Evolutionary conservation across 257 asterid genomes (phyloP).

Genomic region (Fraxinus anomala): DNA sequence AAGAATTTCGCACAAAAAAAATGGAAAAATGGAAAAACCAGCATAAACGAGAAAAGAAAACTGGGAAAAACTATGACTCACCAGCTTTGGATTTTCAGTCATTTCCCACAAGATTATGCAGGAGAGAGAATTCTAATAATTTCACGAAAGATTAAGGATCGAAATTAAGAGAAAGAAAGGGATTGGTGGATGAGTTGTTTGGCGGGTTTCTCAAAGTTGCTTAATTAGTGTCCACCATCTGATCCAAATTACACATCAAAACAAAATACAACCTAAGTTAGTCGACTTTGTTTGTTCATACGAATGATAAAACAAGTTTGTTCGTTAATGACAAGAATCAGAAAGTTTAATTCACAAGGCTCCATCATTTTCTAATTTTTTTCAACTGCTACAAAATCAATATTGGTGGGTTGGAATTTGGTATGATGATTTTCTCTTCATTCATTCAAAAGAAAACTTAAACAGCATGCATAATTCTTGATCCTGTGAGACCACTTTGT

Average conservation of each 20-base stretch:
- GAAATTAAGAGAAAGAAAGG: slow-evolving; percentile 13
- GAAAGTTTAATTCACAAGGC: slow-evolving; percentile 14
- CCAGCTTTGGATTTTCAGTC: slow-evolving; percentile 41
- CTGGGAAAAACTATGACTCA: slow-evolving; percentile 21
- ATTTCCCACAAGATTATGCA: slow-evolving; percentile 7
- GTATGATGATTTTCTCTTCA: neutral
- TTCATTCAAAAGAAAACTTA: neutral
- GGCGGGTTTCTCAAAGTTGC: slow-evolving; percentile 27
- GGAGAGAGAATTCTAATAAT: neutral
- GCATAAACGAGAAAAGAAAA: neutral
- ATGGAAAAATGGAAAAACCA: neutral
- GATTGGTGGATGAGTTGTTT: slow-evolving; percentile 22
- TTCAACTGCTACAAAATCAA: neutral
- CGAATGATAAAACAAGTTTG: too few species aligned
- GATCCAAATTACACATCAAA: slow-evolving; percentile 26
- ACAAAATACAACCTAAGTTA: slow-evolving; percentile 28
- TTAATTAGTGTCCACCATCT: slow-evolving; percentile 32
- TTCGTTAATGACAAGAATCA: slow-evolving; percentile 27
- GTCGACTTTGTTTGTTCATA: slow-evolving; percentile 27
- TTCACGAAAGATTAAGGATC: slow-evolving; percentile 9
- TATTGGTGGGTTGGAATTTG: neutral
- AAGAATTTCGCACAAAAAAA: neutral
- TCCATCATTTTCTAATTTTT: neutral
- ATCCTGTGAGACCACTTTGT: neutral
- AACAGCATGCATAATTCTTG: neutral